A percentile compares a stretch with the other conserved stretches of the same genome.
phyloP scores from a whole-genome alignment of 768 basidiomycete genomes.

The Leucocoprinus leucothites region DNA sequence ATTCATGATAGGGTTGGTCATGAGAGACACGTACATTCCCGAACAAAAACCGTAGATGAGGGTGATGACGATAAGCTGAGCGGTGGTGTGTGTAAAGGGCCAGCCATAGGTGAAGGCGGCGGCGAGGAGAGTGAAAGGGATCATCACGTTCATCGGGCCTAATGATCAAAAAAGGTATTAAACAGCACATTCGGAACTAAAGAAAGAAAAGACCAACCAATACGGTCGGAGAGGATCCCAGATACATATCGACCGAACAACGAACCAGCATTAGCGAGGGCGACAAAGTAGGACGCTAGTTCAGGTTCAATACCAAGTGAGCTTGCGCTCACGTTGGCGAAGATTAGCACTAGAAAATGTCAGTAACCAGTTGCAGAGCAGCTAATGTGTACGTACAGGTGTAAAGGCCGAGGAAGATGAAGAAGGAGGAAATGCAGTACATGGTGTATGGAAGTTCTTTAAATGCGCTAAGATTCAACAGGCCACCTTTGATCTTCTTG shows the following conservation, averaged over 20 bases:
- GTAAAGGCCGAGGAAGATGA: conserved; percentile 69
- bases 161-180: not conserved
- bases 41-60: conserved; percentile 68
- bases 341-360: conserved; percentile 39
- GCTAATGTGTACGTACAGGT: conserved; percentile 40
- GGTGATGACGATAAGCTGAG: conserved; percentile 48
- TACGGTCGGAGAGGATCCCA: conserved; percentile 51
- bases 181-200: too few species aligned
- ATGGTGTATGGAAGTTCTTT: conserved; percentile 49
- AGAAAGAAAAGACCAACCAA: conserved; percentile 49
- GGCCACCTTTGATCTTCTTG: conserved; percentile 46
- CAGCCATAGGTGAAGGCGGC: conserved; percentile 65
- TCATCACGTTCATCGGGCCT: conserved; percentile 71
- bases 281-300: conserved; percentile 62
- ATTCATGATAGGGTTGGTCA: conserved; percentile 54
- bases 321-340: conserved; percentile 58
- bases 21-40: conserved; percentile 58
- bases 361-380: conserved; percentile 16
- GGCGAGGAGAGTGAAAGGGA: conserved; percentile 56
- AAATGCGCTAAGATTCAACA: conserved; percentile 57
- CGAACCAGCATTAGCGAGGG: conserved; percentile 68
- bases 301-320: conserved; percentile 43
- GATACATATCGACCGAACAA: conserved; percentile 56
- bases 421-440: conserved; percentile 55
- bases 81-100: conserved; percentile 55